Evolutionary conservation across 768 basidiomycete species (phyloP).

Genomic region (Myochromella boudieri): DNA sequence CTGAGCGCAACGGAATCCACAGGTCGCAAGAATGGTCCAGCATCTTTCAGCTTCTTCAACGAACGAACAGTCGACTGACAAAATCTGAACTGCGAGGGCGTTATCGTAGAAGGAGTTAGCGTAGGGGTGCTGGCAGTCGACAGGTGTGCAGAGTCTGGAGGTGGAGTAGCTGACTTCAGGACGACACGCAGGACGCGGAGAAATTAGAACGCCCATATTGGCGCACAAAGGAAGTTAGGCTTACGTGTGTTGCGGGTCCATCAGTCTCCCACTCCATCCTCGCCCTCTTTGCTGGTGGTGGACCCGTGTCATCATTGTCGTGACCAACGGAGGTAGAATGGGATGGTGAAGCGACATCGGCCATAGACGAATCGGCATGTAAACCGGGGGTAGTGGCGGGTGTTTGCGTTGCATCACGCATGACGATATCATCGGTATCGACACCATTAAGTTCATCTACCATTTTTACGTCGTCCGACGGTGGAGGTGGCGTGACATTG

Average conservation of each 20-base stretch:
- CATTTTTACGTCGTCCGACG: slow-evolving; percentile 56
- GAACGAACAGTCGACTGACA: slow-evolving; percentile 73
- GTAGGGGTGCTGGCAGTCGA: slow-evolving; percentile 37
- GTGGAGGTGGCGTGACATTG: slow-evolving; percentile 45
- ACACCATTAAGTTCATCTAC: slow-evolving; percentile 42
- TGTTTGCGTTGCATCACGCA: slow-evolving; percentile 39
- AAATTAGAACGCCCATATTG: slow-evolving; percentile 49
- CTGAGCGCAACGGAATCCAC: slow-evolving; percentile 85
- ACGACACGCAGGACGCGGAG: slow-evolving; percentile 23
- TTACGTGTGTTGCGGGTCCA: slow-evolving; percentile 74
- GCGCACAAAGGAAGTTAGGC: slow-evolving; percentile 45
- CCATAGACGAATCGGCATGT: slow-evolving; percentile 39
- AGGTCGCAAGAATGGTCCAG: slow-evolving; percentile 77
- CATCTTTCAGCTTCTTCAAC: slow-evolving; percentile 86
- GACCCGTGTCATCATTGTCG: slow-evolving; percentile 59
- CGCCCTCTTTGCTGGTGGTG: slow-evolving; percentile 83
- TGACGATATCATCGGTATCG: slow-evolving; percentile 35
- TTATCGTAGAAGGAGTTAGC: slow-evolving; percentile 28
- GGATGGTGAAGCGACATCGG: slow-evolving; percentile 30
- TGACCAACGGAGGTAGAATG: slow-evolving; percentile 33
- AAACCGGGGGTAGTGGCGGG: slow-evolving; percentile 39
- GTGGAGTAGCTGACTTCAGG: slow-evolving; percentile 74
- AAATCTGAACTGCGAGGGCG: slow-evolving; percentile 73
- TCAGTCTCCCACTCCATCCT: slow-evolving; percentile 76
- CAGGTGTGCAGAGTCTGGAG: slow-evolving; percentile 54